Percentiles rank a stretch among this genome's conserved stretches.
phyloP scores from a whole-genome alignment of 2,329 filamentous ascomycete genomes.

The Apiospora hydei region DNA sequence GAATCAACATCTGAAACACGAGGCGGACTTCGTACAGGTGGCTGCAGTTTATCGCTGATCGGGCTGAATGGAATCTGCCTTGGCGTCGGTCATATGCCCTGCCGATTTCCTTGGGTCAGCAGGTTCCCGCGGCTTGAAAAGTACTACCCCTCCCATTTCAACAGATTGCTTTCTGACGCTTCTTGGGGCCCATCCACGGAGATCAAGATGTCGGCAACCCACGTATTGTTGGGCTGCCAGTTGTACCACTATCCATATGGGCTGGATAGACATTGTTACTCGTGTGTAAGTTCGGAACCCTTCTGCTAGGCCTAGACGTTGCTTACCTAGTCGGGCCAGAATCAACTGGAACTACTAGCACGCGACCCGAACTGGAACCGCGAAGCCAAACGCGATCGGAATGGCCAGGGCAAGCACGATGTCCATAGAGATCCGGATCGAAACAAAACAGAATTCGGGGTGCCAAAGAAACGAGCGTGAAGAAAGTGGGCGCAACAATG shows the following conservation, averaged over 20 bases:
- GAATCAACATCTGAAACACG: not conserved
- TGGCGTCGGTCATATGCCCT: too few species aligned
- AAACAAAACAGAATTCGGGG: not conserved
- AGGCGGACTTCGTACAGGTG: not conserved
- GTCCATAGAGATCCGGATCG: not conserved
- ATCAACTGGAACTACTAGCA: too few species aligned
- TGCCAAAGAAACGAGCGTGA: not conserved
- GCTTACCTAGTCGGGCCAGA: not conserved
- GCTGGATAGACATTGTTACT: too few species aligned
- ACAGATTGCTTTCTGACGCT: too few species aligned
- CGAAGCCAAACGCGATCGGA: conserved; percentile 14
- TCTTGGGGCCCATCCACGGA: too few species aligned
- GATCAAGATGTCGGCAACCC: too few species aligned
- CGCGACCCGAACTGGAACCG: conserved; percentile 2
- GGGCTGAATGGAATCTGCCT: not conserved
- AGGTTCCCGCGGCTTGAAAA: too few species aligned
- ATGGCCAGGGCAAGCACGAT: conserved; percentile 21
- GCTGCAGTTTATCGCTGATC: not conserved
- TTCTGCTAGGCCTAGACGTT: not conserved
- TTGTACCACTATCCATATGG: too few species aligned
- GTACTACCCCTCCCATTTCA: too few species aligned
- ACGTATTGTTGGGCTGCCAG: too few species aligned
- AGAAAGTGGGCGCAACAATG: too few species aligned
- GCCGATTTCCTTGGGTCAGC: too few species aligned
- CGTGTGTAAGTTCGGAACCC: not conserved